phyloP scores from a whole-genome alignment of 768 basidiomycete genomes.

The Dictyophora rubrovolvata region DNA sequence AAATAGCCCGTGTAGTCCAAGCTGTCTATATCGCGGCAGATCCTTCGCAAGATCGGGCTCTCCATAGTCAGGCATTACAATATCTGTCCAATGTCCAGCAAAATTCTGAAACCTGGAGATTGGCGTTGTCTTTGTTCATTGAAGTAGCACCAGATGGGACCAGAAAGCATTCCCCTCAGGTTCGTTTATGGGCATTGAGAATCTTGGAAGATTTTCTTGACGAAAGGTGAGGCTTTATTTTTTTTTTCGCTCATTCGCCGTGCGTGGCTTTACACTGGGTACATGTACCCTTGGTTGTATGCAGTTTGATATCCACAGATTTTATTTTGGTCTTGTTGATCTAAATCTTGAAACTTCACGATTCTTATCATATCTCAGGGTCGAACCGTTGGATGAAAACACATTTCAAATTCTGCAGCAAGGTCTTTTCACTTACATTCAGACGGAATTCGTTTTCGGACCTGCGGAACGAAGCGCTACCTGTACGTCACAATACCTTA shows the following conservation, averaged over 20 bases:
- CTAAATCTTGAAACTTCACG: slow-evolving; percentile 19
- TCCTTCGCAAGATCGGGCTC: slow-evolving; percentile 34
- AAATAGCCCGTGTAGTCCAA: slow-evolving; percentile 67
- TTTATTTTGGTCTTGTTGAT: slow-evolving; percentile 22
- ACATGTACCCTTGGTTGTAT: neutral
- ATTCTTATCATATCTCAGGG: neutral
- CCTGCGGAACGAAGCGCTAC: slow-evolving; percentile 69
- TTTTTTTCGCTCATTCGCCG: neutral
- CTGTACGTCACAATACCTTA: slow-evolving; percentile 44
- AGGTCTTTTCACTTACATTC: slow-evolving; percentile 71
- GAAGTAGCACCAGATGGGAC: slow-evolving; percentile 49
- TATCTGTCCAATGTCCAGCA: slow-evolving; percentile 72
- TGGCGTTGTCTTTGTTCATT: slow-evolving; percentile 67
- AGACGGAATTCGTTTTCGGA: slow-evolving; percentile 81
- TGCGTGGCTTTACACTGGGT: too few species aligned
- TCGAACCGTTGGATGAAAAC: slow-evolving; percentile 51
- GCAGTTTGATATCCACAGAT: slow-evolving; percentile 8
- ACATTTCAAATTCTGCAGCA: slow-evolving; percentile 65
- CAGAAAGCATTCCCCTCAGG: slow-evolving; percentile 60
- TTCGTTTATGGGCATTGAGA: slow-evolving; percentile 70
- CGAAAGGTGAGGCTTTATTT: slow-evolving; percentile 50
- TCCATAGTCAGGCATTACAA: slow-evolving; percentile 81
- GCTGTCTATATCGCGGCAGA: slow-evolving; percentile 86
- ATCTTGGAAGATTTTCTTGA: slow-evolving; percentile 78
- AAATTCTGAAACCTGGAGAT: slow-evolving; percentile 65